A percentile compares a stretch with the other conserved stretches of the same genome.
These are phyloP conservation scores for Wickerhamiella brachini DNA, from an alignment of 805 yeast species.

Conservation along the genomic window DNA sequence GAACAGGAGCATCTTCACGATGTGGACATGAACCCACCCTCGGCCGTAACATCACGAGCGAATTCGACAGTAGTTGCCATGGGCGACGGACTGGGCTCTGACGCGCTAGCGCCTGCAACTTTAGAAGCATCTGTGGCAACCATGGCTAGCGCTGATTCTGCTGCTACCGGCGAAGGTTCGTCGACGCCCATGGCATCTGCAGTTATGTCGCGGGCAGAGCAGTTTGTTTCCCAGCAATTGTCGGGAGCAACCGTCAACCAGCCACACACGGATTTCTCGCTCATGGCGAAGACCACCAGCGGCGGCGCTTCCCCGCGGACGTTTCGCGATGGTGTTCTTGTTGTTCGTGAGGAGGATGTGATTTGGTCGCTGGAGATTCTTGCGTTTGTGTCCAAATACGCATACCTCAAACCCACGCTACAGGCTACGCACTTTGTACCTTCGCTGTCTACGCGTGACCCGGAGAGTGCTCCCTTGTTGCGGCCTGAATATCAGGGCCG, in stretches of 20 bases:
- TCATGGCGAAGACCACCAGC: background rate
- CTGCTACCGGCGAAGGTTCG: background rate
- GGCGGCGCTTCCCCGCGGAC: slow-evolving; percentile 21
- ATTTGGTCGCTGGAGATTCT: slow-evolving; percentile 84
- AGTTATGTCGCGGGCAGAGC: background rate
- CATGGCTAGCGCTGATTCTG: slow-evolving; percentile 1
- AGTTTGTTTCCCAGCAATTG: background rate
- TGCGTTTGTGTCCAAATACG: slow-evolving; percentile 87
- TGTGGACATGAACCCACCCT: background rate
- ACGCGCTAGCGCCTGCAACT: background rate
- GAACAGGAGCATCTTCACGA: no score
- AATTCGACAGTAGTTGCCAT: background rate
- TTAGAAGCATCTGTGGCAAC: background rate
- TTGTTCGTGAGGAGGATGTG: slow-evolving; percentile 87
- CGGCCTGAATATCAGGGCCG: slow-evolving; percentile 2
- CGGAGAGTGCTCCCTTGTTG: slow-evolving; percentile 16
- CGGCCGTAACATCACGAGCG: background rate
- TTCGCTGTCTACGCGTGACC: slow-evolving; percentile 38
- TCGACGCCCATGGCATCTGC: background rate
- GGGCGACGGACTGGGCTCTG: background rate
- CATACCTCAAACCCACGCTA: slow-evolving; percentile 57
- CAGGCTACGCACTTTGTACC: slow-evolving; percentile 68
- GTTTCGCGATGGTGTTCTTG: slow-evolving; percentile 55
- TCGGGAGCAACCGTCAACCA: background rate
- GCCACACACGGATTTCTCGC: background rate